phyloP scores from a whole-genome alignment of 2,329 filamentous ascomycete species.

The Arthroderma sp. region DNA sequence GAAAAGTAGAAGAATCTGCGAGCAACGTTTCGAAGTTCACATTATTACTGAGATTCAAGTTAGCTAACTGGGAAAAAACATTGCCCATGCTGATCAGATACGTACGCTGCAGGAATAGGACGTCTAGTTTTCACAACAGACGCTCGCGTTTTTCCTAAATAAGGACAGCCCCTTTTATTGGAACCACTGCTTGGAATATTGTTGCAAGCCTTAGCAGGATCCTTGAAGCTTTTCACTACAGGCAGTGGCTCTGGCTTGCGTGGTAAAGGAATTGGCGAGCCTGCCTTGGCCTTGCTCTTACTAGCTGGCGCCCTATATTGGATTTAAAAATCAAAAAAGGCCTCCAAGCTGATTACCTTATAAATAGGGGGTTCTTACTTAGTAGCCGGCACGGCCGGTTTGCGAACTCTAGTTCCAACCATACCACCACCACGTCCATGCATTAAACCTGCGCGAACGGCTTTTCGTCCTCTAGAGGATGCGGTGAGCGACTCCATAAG shows the following conservation, averaged over 20 bases:
- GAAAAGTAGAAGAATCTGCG: constrained; percentile 10
- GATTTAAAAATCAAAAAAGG: too few relatives aligned
- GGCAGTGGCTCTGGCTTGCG: not conserved
- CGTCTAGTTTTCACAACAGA: constrained; percentile 5
- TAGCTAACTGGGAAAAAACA: too few relatives aligned
- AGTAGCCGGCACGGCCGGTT: not conserved
- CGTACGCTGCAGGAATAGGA: constrained; percentile 1
- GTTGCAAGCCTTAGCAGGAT: constrained; percentile 7
- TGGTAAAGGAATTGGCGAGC: too few relatives aligned
- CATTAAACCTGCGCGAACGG: not conserved
- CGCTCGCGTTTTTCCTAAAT: not conserved
- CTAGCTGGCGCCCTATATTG: too few relatives aligned
- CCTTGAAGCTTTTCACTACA: not conserved
- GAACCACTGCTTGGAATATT: not conserved
- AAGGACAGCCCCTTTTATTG: not conserved
- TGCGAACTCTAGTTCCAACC: constrained; percentile 13
- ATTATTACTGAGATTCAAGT: not conserved
- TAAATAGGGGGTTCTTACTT: too few relatives aligned
- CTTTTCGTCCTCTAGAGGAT: not conserved
- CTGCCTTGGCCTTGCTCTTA: too few relatives aligned
- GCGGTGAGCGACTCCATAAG: not conserved
- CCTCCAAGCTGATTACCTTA: too few relatives aligned
- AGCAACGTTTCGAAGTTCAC: constrained; percentile 8
- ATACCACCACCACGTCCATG: constrained; percentile 17
- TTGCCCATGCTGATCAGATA: too few relatives aligned